Evolutionary conservation across 2,329 filamentous ascomycete species (phyloP).

Genomic region (Colletotrichum cordylinicola): DNA sequence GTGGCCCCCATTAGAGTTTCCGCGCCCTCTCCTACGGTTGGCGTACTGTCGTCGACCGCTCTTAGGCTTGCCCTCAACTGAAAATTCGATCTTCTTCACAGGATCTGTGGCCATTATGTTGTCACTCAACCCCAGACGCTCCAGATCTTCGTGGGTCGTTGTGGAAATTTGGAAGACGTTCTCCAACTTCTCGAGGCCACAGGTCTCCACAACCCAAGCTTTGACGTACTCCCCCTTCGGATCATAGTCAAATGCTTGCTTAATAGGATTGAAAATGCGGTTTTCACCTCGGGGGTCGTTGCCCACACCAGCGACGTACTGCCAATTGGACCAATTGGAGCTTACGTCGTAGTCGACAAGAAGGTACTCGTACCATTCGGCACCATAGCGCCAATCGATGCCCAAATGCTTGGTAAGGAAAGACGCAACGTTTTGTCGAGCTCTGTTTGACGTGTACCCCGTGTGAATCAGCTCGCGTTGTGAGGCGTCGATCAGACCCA

Average conservation of each 20-base stretch:
- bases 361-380: conserved; percentile 82
- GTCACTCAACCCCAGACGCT: conserved; percentile 59
- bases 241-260: conserved; percentile 82
- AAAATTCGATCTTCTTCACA: conserved; percentile 69
- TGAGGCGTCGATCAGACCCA: conserved; percentile 78
- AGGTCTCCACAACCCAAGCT: conserved; percentile 75
- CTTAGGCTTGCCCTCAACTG: conserved; percentile 56
- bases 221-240: conserved; percentile 71
- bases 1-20: not conserved
- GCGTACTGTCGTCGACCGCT: conserved; percentile 36
- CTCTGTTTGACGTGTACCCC: conserved; percentile 79
- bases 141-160: conserved; percentile 62
- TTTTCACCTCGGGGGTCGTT: conserved; percentile 77
- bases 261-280: conserved; percentile 82
- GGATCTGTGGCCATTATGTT: conserved; percentile 72
- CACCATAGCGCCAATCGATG: conserved; percentile 82
- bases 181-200: conserved; percentile 54
- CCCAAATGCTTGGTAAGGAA: conserved; percentile 76
- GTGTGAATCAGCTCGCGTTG: conserved; percentile 77
- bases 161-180: conserved; percentile 77
- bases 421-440: conserved; percentile 77
- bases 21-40: conserved; percentile 29
- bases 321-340: conserved; percentile 85
- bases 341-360: conserved; percentile 79
- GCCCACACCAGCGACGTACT: conserved; percentile 80